Conservation (phyloP, 2,329 filamentous ascomycete genomes). For the Ceratocystis smalleyi region DNA sequence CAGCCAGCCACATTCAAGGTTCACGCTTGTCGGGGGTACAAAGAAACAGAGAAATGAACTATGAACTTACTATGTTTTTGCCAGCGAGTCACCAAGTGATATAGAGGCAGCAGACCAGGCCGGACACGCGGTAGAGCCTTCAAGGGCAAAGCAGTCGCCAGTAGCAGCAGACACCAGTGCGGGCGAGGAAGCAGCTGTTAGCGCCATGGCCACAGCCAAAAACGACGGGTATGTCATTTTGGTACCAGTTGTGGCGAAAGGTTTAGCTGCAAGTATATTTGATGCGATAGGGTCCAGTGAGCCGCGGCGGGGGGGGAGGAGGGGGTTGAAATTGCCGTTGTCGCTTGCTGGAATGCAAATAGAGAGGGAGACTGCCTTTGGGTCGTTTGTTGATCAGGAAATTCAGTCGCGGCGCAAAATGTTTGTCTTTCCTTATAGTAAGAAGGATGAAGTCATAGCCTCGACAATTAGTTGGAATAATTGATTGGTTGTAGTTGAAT, state of each 20-base stretch:
- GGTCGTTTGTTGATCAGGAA: constrained; percentile 1
- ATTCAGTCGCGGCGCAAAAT: too few species aligned
- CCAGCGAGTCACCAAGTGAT: constrained; percentile 9
- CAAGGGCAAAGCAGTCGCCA: constrained; percentile 14
- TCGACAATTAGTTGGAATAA: not conserved
- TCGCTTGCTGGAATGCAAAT: not conserved
- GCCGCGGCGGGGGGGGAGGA: too few species aligned
- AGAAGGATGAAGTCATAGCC: not conserved
- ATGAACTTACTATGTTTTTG: constrained; percentile 15
- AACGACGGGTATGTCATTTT: constrained; percentile 12
- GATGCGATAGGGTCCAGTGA: too few species aligned
- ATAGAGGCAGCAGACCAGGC: constrained; percentile 15
- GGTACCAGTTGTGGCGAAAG: not conserved
- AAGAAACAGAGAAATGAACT: not conserved
- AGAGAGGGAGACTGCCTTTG: not conserved
- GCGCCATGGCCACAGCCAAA: constrained; percentile 8
- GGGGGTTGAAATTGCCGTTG: too few species aligned
- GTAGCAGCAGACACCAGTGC: constrained; percentile 11
- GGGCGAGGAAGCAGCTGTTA: constrained; percentile 10
- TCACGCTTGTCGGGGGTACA: too few species aligned
- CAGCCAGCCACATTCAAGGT: not conserved
- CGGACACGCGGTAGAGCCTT: constrained; percentile 12
- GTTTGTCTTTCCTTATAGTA: constrained; percentile 14
- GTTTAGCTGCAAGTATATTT: too few species aligned
- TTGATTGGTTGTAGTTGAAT: not conserved